A percentile compares a stretch with the other conserved stretches of the same genome.
Conservation (phyloP, 2,329 filamentous ascomycete genomes). For the Periconia macrospinosa region DNA sequence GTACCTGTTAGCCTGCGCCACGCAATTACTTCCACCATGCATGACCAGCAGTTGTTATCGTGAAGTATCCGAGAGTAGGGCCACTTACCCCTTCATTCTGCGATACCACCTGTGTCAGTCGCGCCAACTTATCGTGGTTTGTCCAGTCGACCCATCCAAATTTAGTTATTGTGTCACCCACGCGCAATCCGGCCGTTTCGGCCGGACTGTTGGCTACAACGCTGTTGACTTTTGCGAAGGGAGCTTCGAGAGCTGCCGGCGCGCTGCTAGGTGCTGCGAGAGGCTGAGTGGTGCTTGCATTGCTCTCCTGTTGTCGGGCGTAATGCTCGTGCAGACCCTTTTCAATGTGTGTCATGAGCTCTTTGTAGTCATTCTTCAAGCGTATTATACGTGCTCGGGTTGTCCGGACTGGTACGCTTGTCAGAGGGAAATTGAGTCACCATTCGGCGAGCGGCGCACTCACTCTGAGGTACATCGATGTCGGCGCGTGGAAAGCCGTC, state of each 20-base stretch:
- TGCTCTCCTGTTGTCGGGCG: constrained; percentile 63
- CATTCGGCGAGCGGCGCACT: constrained; percentile 47
- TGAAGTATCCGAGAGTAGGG: constrained; percentile 6
- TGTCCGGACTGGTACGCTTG: constrained; percentile 70
- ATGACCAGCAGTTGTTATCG: constrained; percentile 14
- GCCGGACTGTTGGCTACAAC: constrained; percentile 80
- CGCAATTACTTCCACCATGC: constrained; percentile 5
- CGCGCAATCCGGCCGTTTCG: constrained; percentile 75
- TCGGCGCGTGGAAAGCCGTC: constrained; percentile 94
- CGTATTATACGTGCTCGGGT: constrained; percentile 87
- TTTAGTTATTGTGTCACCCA: constrained; percentile 77
- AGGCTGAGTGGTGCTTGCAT: constrained; percentile 26
- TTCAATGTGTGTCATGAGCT: constrained; percentile 81
- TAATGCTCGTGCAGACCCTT: constrained; percentile 88
- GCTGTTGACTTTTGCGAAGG: constrained; percentile 89
- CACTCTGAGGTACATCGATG: constrained; percentile 88
- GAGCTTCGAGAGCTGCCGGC: constrained; percentile 53
- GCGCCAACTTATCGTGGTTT: constrained; percentile 84
- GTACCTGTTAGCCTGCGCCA: constrained; percentile 25
- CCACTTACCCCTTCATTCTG: constrained; percentile 82
- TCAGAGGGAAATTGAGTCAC: constrained; percentile 12
- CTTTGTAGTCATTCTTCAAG: constrained; percentile 91
- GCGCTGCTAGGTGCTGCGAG: constrained; percentile 25
- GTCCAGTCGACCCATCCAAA: constrained; percentile 83
- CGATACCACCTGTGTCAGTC: constrained; percentile 86